Evolutionary conservation across 345 rosid species (phyloP), one percentile per base, ranked within the genome.

Genomic region (Limnanthes douglasii): DNA sequence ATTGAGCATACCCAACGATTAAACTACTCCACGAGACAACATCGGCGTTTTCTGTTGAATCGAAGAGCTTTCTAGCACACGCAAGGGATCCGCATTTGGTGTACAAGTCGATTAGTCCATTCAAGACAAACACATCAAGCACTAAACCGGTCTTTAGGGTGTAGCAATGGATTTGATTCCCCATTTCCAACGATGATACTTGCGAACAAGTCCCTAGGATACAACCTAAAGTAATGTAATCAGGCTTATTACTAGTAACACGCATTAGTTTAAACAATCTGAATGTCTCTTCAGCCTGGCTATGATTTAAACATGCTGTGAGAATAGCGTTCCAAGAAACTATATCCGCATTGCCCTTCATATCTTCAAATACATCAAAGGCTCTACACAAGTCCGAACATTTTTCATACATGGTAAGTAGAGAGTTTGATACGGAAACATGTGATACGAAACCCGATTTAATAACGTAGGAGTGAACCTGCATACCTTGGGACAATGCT

Each of bases 311-410:
- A 57, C 78, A 76, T 5, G 88, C 85, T 2, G 66, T 58, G 13
- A 85, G 59, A 59, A 79, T 57, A 19, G 88, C 62, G 22, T 76
- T 76, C 96, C 96, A 80, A 5, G 93, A 66, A 41, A 76, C 46
- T 28, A 48, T 56, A 66, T 85, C 81, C 19, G 48, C 57, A 13
- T 56, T 28, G 25, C 59, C 18, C 32, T 31, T 50, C 60, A 76
- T 46, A 41, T 69, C 73, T 33, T 69, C 73, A 26, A 85, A 80
- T 40, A 73, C 55, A 41, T 27, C 57, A 31, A 59, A 59, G 12
- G 66, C 70, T 47, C 56, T 27, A 28, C 21, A 18, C 12, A 75
- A 54, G 46, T 30, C 54, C 21, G 56, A 61, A 53, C 75, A 70
- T 42, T 37, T 67, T 28, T 64, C 55, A 50, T 75, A 75, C 78